phyloP scores from a whole-genome alignment of 352 stramenopile genomes.

The Pythium sp. region DNA sequence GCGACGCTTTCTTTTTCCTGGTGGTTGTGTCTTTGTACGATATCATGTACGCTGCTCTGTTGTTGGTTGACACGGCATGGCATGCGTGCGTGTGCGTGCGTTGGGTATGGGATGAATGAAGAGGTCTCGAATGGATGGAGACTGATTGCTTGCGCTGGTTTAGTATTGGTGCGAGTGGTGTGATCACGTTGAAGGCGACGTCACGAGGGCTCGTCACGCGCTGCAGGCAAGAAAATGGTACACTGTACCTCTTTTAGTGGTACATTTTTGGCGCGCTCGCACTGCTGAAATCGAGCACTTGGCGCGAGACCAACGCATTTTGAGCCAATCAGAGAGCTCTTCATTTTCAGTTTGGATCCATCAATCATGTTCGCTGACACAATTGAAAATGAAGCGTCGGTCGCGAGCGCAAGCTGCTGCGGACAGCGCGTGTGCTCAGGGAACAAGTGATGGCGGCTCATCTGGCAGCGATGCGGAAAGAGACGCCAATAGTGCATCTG shows the following conservation, averaged over 20 bases:
- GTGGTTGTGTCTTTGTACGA: not conserved
- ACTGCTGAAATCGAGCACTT: not conserved
- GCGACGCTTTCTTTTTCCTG: not conserved
- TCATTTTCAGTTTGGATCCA: not conserved
- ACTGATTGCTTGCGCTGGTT: not conserved
- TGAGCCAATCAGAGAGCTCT: constrained; percentile 12
- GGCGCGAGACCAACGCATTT: constrained; percentile 4
- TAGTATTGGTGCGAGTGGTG: not conserved
- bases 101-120: not conserved
- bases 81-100: not conserved
- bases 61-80: not conserved
- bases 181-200: not conserved
- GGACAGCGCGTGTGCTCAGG: not conserved
- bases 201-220: not conserved
- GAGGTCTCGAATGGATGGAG: constrained; percentile 1
- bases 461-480: not conserved
- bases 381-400: constrained; percentile 28
- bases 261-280: constrained; percentile 13
- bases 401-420: not conserved
- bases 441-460: not conserved
- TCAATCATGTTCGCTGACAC: not conserved
- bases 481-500: not conserved
- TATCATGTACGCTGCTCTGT: no score
- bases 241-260: constrained; percentile 14
- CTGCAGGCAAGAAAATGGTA: not conserved